Evolutionary conservation across 345 rosid genomes (phyloP).

Genomic region (Lenwebbia sp.): DNA sequence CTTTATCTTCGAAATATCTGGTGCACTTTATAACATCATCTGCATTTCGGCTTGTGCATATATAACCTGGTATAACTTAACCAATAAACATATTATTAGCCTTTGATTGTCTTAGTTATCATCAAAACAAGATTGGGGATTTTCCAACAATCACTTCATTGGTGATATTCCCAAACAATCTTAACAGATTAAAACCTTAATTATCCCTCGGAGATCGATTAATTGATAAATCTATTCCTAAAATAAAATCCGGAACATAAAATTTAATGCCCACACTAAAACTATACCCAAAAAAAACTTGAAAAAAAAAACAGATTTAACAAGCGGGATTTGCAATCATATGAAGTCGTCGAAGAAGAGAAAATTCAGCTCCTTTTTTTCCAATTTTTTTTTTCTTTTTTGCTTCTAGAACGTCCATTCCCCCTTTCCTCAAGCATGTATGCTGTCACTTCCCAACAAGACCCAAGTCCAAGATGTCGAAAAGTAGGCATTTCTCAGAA

Average conservation of each 20-base stretch:
- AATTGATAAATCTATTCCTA: background rate
- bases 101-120: too few relatives aligned
- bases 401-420: background rate
- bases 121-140: too few relatives aligned
- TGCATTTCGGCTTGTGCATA: too few relatives aligned
- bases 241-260: background rate
- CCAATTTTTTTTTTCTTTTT: background rate
- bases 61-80: too few relatives aligned
- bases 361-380: background rate
- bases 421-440: background rate
- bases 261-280: background rate
- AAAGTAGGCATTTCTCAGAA: background rate
- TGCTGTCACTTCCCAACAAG: background rate
- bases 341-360: background rate
- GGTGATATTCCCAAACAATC: too few relatives aligned
- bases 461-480: background rate
- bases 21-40: too few relatives aligned
- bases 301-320: background rate
- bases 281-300: background rate
- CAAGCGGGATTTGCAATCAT: background rate
- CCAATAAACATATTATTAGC: too few relatives aligned
- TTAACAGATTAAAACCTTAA: background rate
- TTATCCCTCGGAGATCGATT: background rate
- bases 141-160: too few relatives aligned
- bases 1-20: too few relatives aligned